Percentiles rank a stretch among this genome's conserved stretches.
Evolutionary conservation across 306 rosid species (phyloP).

Genomic region (Lablab purpureus): DNA sequence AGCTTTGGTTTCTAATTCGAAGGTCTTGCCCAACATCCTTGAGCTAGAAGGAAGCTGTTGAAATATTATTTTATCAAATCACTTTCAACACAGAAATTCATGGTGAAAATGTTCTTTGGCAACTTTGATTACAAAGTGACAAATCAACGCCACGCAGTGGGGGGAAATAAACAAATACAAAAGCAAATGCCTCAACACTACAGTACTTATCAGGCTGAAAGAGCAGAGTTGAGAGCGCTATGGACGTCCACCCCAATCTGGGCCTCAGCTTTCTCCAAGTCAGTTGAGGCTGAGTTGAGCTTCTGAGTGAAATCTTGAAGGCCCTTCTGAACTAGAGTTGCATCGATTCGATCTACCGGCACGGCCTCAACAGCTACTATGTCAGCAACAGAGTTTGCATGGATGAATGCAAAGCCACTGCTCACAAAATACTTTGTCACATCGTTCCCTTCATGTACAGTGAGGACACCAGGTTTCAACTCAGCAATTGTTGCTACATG

Average conservation of each 20-base stretch:
- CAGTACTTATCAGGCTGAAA: conserved; percentile 68
- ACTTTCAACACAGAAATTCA: conserved; percentile 55
- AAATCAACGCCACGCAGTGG: conserved; percentile 43
- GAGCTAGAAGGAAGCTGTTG: conserved; percentile 53
- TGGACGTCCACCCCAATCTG: conserved; percentile 96
- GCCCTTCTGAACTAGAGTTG: conserved; percentile 86
- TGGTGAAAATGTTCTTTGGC: conserved; percentile 44
- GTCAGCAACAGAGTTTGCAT: conserved; percentile 88
- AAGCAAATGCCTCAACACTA: conserved; percentile 36
- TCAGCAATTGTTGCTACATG: conserved; percentile 98
- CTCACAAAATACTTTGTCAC: conserved; percentile 83
- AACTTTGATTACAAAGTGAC: conserved; percentile 59
- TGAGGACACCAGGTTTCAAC: conserved; percentile 88
- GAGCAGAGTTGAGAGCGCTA: conserved; percentile 84
- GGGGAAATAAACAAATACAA: conserved; percentile 44
- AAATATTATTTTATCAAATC: conserved; percentile 60
- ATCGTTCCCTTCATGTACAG: conserved; percentile 87
- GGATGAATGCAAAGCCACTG: conserved; percentile 94
- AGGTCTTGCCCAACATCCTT: conserved; percentile 52
- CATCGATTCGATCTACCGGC: conserved; percentile 78
- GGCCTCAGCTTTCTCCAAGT: conserved; percentile 98
- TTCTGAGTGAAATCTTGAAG: conserved; percentile 95
- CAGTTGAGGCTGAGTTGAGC: conserved; percentile 88
- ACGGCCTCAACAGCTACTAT: conserved; percentile 91
- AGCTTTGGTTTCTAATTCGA: conserved; percentile 44